Evolutionary conservation across 768 basidiomycete species (phyloP).

Genomic region (Pluteus cervinus): DNA sequence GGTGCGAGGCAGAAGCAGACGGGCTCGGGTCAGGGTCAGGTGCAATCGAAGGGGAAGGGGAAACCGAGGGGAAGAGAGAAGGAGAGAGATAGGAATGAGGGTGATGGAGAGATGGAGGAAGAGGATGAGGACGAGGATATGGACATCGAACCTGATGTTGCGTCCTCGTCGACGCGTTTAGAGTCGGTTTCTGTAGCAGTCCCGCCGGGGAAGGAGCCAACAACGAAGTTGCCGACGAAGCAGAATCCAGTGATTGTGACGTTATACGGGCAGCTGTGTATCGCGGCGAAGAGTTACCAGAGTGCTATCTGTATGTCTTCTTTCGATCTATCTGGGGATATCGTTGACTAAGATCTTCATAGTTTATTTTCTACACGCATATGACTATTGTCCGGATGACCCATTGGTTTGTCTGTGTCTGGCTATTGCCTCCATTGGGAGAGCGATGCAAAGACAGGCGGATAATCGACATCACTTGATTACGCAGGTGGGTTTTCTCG

Average conservation of each 20-base stretch:
- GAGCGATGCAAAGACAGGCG: conserved; percentile 89
- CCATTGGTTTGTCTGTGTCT: conserved; percentile 81
- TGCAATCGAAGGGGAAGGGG: conserved; percentile 19
- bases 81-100: conserved; percentile 33
- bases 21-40: conserved; percentile 10
- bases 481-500: conserved; percentile 40
- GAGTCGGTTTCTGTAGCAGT: not conserved
- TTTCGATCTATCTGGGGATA: not conserved
- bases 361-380: conserved; percentile 90
- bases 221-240: conserved; percentile 52
- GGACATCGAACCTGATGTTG: conserved; percentile 16
- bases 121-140: conserved; percentile 26
- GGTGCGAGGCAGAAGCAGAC: conserved; percentile 34
- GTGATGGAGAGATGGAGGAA: conserved; percentile 24
- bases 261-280: conserved; percentile 78
- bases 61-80: too few relatives aligned
- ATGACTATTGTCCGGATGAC: conserved; percentile 78
- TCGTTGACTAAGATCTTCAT: not conserved
- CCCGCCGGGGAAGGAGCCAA: conserved; percentile 2
- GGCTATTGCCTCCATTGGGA: conserved; percentile 79
- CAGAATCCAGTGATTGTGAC: conserved; percentile 65
- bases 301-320: conserved; percentile 75
- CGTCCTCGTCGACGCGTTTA: conserved; percentile 8
- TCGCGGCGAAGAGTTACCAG: conserved; percentile 84
- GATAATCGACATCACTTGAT: conserved; percentile 92